Evolutionary conservation across 371 early-diverging fungal species (phyloP), one percentile per base, ranked within the genome.

Genomic region (Choanephora cucurbitarum): DNA sequence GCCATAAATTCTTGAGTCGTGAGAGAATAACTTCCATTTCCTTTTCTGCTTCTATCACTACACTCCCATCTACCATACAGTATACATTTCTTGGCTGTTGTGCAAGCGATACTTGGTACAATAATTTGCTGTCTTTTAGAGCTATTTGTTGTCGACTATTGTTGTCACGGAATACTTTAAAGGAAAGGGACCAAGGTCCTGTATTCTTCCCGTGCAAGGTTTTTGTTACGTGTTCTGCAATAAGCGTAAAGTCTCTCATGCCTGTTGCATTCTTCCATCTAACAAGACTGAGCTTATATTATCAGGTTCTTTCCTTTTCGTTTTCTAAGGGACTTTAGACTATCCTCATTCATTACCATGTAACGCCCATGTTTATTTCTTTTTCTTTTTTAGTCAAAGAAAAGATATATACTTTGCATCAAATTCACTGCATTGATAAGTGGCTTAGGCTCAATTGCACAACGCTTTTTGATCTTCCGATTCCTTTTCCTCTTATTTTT

Each of bases 181-280:
- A 70, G 1, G 74, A 60, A 40, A 76, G 55, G 5, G 72, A 72
- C 80, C 80, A 79, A 19, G 72, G 67, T 9, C 80, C 80, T 9
- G 66, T 74, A 43, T 76, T 73, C 41, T 72, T 76, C 22, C 80
- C 80, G 39, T 79, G 80, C 39, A 79, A 43, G 0, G 73, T 64
- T 44, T 79, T 79, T 21, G 74, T 74, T 19, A 79, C 77, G 66
- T 74, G 69, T 39, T 79, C 80, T 3, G 70, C 69, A 52, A 79
- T 76, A 19, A 62, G 65, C 0, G 70, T 70, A 44, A 79, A 70
- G 57, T 76, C 77, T 31, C 75, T 75, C 75, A 76, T 76, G 41
- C 80, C 80, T 0, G 76, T 79, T 11, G 80, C 80, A 69, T 79
- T 76, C 50, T 76, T 76, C 80, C 80, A 79, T 39, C 80, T 69